phyloP scores from a whole-genome alignment of 2,329 filamentous ascomycete species.

The Ambrosiella beaveri region DNA sequence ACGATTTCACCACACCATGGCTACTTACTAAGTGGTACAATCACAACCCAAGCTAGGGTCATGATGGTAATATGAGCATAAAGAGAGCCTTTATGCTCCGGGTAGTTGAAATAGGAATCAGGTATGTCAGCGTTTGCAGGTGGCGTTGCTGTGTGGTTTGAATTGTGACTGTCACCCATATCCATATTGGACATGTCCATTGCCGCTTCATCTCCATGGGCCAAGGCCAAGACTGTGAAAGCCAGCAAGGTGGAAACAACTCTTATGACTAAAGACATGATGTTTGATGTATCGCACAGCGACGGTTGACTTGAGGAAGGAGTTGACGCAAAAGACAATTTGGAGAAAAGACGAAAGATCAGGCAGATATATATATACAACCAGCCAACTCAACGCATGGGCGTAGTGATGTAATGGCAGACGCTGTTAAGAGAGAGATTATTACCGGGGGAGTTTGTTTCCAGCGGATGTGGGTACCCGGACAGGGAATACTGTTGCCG shows the following conservation, averaged over 20 bases:
- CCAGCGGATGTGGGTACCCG: slow-evolving; percentile 1
- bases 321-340: neutral
- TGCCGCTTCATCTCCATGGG: slow-evolving; percentile 6
- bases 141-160: slow-evolving; percentile 2
- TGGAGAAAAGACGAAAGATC: neutral
- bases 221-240: slow-evolving; percentile 5
- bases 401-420: slow-evolving; percentile 7
- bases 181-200: slow-evolving; percentile 5
- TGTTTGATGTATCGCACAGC: slow-evolving; percentile 8
- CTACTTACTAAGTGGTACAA: slow-evolving; percentile 54
- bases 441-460: neutral
- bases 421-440: slow-evolving; percentile 2
- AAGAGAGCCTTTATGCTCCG: slow-evolving; percentile 37
- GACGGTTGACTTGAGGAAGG: neutral
- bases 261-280: slow-evolving; percentile 1
- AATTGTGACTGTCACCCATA: slow-evolving; percentile 13
- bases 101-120: slow-evolving; percentile 42
- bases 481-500: slow-evolving; percentile 2
- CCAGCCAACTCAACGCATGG: neutral
- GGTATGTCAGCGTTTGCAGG: slow-evolving; percentile 14
- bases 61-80: slow-evolving; percentile 55
- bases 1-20: neutral
- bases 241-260: neutral
- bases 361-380: neutral
- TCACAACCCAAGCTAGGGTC: slow-evolving; percentile 52